Base-by-base conservation (phyloP, 2,329 filamentous ascomycete species). In the Ceratocystis diversiconidia region DNA sequence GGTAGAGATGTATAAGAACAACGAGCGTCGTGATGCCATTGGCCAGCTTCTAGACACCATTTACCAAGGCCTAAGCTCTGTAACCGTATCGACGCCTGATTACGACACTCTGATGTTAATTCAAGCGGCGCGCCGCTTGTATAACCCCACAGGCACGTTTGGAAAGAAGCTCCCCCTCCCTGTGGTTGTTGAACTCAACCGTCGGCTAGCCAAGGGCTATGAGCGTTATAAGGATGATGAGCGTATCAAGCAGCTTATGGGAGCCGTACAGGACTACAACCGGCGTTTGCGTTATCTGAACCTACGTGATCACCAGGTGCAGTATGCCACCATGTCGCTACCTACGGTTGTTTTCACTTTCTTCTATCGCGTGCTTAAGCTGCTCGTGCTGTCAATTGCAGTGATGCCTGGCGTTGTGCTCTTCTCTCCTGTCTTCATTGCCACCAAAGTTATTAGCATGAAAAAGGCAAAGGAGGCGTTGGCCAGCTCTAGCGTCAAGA, bases 71-170 rank as follows among this genome's bases (percentile, higher is more conserved):
- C 81, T 97, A 61, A 85, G 89, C 68, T 84, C 92, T 2, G 94
- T 97, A 66, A 97, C 92, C 2, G 91, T 96, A 48, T 92, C 90
- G 15, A 86, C 89, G 46, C 92, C 92, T 2, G 90, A 97, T 75
- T 96, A 96, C 75, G 92, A 97, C 71, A 97, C 92, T 2, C 80
- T 97, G 25, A 96, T 96, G 92, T 82, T 95, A 70, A 95, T 97
- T 67, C 94, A 97, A 81, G 92, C 92, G 46, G 92, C 92, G 5
- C 85, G 94, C 68, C 85, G 94, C 62, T 80, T 99, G 32, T 99
- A 99, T 77, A 96, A 95, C 72, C 89, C 91, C 10, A 44, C 63
- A 10, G 62, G 66, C 28, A 67, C 62, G 4, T 94, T 90, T 62
- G 90, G 91, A 71, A 96, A 92, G 78, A 96, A 95, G 75, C 81